phyloP scores from a whole-genome alignment of 768 basidiomycete species.

The Suillus sp. region DNA sequence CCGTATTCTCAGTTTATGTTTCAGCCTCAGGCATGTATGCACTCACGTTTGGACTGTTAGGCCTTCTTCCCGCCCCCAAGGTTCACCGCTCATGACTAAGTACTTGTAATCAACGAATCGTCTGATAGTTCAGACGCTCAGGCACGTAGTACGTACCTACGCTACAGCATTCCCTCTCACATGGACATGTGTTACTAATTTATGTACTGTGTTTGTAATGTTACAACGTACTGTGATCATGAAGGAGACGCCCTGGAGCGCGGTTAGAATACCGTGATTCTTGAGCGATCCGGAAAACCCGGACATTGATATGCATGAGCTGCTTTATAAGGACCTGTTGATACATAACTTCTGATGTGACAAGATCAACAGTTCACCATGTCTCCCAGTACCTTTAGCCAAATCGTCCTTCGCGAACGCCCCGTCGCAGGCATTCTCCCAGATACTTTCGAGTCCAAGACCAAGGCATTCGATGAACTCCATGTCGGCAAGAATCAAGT shows the following conservation, averaged over 20 bases:
- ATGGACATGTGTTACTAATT: not conserved
- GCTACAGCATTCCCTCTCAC: not conserved
- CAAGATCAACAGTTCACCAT: conserved; percentile 12
- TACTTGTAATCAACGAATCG: too few relatives aligned
- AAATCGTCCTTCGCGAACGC: conserved; percentile 75
- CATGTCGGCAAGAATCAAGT: conserved; percentile 55
- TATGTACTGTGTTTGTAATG: not conserved
- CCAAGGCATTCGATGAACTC: conserved; percentile 50
- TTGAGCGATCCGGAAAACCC: not conserved
- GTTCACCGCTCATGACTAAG: conserved; percentile 42
- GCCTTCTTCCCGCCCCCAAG: conserved; percentile 67
- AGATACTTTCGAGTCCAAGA: conserved; percentile 71
- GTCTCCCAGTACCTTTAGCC: conserved; percentile 48
- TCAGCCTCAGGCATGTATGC: conserved; percentile 72
- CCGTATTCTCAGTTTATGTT: conserved; percentile 4
- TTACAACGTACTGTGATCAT: not conserved
- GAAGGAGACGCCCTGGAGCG: too few relatives aligned
- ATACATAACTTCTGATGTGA: not conserved
- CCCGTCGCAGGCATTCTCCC: conserved; percentile 69
- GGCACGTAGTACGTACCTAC: not conserved
- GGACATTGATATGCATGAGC: not conserved
- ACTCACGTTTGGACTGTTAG: conserved; percentile 72
- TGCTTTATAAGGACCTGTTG: not conserved
- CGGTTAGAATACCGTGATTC: not conserved
- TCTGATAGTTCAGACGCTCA: not conserved